Conservation (phyloP, 2,329 filamentous ascomycete species). For the Pseudogymnoascus sp. region DNA sequence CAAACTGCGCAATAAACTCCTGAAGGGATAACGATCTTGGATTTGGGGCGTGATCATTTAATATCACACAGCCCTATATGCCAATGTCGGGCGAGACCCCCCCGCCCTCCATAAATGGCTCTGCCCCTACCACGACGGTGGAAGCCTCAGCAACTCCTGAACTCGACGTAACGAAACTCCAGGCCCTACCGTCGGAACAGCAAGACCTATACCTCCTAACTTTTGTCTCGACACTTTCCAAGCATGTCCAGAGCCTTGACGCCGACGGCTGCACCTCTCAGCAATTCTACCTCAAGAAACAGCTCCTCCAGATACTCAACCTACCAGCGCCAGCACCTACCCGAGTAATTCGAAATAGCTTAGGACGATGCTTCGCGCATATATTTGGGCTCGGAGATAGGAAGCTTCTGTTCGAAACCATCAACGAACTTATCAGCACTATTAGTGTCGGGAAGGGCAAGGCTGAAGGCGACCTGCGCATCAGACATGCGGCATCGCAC, state of each 20-base stretch:
- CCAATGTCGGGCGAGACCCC: conserved; percentile 26
- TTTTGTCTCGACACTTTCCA: conserved; percentile 74
- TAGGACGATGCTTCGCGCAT: conserved; percentile 75
- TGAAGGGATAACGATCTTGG: conserved; percentile 3
- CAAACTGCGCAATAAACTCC: not conserved
- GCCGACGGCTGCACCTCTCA: conserved; percentile 77
- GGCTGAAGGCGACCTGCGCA: conserved; percentile 65
- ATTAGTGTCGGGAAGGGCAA: conserved; percentile 66
- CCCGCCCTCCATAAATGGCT: conserved; percentile 27
- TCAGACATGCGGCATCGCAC: conserved; percentile 79
- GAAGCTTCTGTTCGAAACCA: conserved; percentile 86
- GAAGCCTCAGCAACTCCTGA: conserved; percentile 53
- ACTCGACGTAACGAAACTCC: conserved; percentile 83
- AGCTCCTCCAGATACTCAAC: conserved; percentile 87
- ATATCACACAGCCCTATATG: not conserved
- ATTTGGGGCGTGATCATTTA: not conserved
- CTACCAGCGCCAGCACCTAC: conserved; percentile 74
- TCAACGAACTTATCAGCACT: conserved; percentile 75
- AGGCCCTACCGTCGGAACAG: conserved; percentile 83
- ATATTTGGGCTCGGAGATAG: conserved; percentile 81
- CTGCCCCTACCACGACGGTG: conserved; percentile 29
- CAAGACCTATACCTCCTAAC: conserved; percentile 91
- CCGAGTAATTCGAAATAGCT: conserved; percentile 79
- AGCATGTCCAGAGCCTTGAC: conserved; percentile 67
- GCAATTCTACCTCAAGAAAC: conserved; percentile 86